These are phyloP conservation scores for Didymella lethalis DNA, from an alignment of 2,329 filamentous ascomycete genomes.

Conservation along the genomic window DNA sequence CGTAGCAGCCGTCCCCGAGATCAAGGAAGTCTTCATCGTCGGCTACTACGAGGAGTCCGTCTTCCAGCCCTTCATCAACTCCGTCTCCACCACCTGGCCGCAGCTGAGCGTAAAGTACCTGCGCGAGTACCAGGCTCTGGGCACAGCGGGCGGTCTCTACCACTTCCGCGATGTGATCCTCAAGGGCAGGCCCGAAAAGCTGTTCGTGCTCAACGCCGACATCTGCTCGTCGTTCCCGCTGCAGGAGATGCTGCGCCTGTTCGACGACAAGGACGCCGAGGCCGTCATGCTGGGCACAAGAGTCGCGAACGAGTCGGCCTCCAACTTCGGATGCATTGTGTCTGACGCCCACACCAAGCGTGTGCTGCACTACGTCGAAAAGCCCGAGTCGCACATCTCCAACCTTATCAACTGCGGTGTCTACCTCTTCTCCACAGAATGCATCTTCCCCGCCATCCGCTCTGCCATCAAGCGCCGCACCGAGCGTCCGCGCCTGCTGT, in stretches of 20 bases:
- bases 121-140: slow-evolving; percentile 94
- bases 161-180: slow-evolving; percentile 99
- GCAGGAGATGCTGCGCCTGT: slow-evolving; percentile 92
- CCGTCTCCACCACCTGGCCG: slow-evolving; percentile 83
- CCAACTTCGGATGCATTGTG: slow-evolving; percentile 98
- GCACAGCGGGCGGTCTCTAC: slow-evolving; percentile 95
- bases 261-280: slow-evolving; percentile 94
- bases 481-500: slow-evolving; percentile 86
- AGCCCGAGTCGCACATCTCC: slow-evolving; percentile 95
- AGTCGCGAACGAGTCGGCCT: slow-evolving; percentile 87
- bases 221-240: slow-evolving; percentile 99
- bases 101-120: slow-evolving; percentile 92
- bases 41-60: slow-evolving; percentile 98
- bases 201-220: slow-evolving; percentile 97
- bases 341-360: slow-evolving; percentile 92
- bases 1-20: slow-evolving; percentile 86
- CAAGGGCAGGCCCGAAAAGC: slow-evolving; percentile 90
- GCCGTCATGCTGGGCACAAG: slow-evolving; percentile 94
- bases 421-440: slow-evolving; percentile 94
- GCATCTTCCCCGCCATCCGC: slow-evolving; percentile 94
- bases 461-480: slow-evolving; percentile 94
- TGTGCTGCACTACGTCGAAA: slow-evolving; percentile 98
- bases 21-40: slow-evolving; percentile 96
- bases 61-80: slow-evolving; percentile 98
- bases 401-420: slow-evolving; percentile 99